Conservation (phyloP, 2,329 filamentous ascomycete species). For the Cladophialophora psammophila region DNA sequence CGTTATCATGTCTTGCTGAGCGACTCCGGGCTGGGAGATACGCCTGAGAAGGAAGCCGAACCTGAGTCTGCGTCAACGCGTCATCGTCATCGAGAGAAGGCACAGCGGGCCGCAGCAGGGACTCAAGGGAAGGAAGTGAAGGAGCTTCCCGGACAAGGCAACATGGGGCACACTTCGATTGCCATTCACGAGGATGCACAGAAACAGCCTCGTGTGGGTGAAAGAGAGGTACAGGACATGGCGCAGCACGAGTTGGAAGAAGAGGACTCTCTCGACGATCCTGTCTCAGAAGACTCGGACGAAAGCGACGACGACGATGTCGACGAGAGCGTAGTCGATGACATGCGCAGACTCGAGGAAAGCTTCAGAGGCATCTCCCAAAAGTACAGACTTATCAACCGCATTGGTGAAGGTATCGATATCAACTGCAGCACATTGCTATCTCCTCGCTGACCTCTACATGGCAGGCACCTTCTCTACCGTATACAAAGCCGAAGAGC, state of each 20-base stretch:
- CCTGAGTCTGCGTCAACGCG: constrained; percentile 13
- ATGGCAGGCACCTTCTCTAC: constrained; percentile 92
- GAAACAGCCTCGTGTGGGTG: constrained; percentile 19
- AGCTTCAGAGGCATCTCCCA: constrained; percentile 84
- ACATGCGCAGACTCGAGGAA: constrained; percentile 84
- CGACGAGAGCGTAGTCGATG: constrained; percentile 70
- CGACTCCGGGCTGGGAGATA: constrained; percentile 9
- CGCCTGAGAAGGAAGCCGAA: constrained; percentile 10
- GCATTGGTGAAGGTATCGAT: constrained; percentile 88
- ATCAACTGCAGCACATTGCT: constrained; percentile 26
- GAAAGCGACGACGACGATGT: constrained; percentile 51
- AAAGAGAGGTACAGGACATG: constrained; percentile 12
- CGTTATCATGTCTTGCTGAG: constrained; percentile 27
- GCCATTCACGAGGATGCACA: constrained; percentile 38
- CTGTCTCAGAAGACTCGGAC: constrained; percentile 42
- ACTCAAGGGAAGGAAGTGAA: constrained; percentile 5
- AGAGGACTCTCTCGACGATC: constrained; percentile 41
- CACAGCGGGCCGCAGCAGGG: constrained; percentile 28
- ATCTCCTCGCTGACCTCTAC: constrained; percentile 26
- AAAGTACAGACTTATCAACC: constrained; percentile 89
- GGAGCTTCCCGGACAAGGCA: constrained; percentile 25
- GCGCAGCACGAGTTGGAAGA: constrained; percentile 42
- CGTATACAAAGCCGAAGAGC: constrained; percentile 96
- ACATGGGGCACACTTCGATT: constrained; percentile 38
- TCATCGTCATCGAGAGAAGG: constrained; percentile 25